Conservation (phyloP, 2,329 filamentous ascomycete genomes). For the Phaeosphaeria sp. region DNA sequence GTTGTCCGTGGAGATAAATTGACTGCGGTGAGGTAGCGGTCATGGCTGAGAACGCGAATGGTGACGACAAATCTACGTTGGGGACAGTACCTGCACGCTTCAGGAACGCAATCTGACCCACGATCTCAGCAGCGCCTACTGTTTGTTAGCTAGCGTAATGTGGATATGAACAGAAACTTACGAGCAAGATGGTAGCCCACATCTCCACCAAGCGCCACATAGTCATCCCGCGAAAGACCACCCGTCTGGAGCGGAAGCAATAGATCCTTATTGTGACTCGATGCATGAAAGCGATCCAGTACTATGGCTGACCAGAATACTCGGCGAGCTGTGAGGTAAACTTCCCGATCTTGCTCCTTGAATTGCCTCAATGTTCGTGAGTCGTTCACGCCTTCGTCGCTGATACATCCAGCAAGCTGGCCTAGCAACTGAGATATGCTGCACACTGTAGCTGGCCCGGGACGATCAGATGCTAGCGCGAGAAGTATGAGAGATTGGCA, state of each 20-base stretch:
- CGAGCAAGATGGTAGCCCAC: conserved; percentile 45
- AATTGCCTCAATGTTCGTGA: conserved; percentile 28
- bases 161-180: conserved; percentile 22
- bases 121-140: conserved; percentile 39
- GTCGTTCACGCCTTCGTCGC: conserved; percentile 42
- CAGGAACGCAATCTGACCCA: conserved; percentile 39
- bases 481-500: conserved; percentile 42
- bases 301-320: conserved; percentile 47
- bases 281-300: conserved; percentile 47
- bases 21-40: conserved; percentile 33
- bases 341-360: conserved; percentile 40
- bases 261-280: conserved; percentile 41
- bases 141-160: conserved; percentile 10
- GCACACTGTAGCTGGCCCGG: conserved; percentile 32
- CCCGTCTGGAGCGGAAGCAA: conserved; percentile 40
- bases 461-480: conserved; percentile 42
- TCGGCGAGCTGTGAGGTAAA: conserved; percentile 39
- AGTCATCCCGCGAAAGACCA: conserved; percentile 41
- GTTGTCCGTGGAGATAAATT: conserved; percentile 37
- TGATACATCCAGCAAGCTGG: conserved; percentile 39
- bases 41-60: conserved; percentile 33
- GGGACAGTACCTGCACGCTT: conserved; percentile 38
- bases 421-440: conserved; percentile 40
- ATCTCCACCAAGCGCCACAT: conserved; percentile 36
- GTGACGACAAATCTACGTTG: conserved; percentile 38